Evolutionary conservation across 2,329 filamentous ascomycete species (phyloP).

Genomic region (Colletotrichum shisoi): DNA sequence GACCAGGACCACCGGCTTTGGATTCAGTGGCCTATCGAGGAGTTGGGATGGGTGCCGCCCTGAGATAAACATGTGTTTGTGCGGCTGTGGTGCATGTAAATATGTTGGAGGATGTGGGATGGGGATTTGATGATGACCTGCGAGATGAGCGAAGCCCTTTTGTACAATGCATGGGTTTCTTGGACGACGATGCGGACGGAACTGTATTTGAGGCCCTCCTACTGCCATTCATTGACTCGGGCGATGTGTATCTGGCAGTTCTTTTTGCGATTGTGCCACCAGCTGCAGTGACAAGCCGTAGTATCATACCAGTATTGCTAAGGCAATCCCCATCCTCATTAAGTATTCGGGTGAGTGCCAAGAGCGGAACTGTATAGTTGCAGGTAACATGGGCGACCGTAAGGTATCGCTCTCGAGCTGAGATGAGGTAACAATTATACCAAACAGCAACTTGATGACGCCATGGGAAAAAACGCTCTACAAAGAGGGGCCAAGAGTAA

Average conservation of each 20-base stretch:
- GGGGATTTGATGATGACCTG: background rate
- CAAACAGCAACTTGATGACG: no score
- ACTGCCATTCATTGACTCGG: background rate
- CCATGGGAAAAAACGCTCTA: no score
- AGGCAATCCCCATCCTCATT: no score
- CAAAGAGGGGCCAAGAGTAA: no score
- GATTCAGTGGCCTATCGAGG: slow-evolving; percentile 45
- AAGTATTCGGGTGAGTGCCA: no score
- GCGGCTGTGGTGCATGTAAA: background rate
- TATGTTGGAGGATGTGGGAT: no score
- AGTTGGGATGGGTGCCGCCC: slow-evolving; percentile 42
- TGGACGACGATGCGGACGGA: background rate
- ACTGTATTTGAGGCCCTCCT: background rate
- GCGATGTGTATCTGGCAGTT: background rate
- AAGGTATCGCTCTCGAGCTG: no score
- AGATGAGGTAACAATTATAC: no score
- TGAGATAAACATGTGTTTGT: background rate
- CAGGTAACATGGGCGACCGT: no score
- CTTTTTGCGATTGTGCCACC: background rate
- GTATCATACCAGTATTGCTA: background rate
- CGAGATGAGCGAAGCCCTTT: background rate
- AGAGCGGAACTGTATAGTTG: no score
- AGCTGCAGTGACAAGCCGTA: no score
- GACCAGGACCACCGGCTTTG: slow-evolving; percentile 51
- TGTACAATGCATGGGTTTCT: background rate